Percentiles rank a stretch among this genome's conserved stretches.
Evolutionary conservation across 176 grass and related monocot genomes (phyloP).

Genomic region (Aegilops speltoides): DNA sequence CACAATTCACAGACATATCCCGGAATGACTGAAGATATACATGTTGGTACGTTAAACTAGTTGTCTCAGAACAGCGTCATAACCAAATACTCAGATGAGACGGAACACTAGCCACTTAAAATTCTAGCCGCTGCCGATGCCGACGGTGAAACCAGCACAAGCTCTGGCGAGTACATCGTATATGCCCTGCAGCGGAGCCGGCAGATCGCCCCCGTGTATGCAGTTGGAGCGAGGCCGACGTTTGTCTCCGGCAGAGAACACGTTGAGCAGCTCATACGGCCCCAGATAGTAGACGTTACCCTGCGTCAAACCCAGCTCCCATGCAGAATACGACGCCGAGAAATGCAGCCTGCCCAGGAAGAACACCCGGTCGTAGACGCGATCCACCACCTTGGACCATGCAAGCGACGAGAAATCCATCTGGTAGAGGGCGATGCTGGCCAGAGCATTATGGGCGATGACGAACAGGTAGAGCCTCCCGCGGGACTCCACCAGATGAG

Average conservation of each 20-base stretch:
- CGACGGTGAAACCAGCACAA: not conserved
- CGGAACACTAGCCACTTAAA: too few relatives aligned
- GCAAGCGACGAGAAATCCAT: not conserved
- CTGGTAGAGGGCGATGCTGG: not conserved
- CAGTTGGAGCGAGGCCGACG: not conserved
- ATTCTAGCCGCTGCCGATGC: not conserved
- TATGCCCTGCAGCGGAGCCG: not conserved
- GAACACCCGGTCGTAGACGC: not conserved
- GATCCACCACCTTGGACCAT: not conserved
- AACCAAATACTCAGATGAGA: not conserved
- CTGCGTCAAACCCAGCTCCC: not conserved
- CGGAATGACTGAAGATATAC: not conserved
- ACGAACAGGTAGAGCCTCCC: slow-evolving; percentile 4
- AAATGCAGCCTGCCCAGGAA: not conserved
- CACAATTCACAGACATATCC: not conserved
- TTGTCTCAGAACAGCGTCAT: too few relatives aligned
- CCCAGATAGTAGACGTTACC: not conserved
- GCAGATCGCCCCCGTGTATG: not conserved
- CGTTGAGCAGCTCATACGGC: not conserved
- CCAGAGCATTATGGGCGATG: not conserved
- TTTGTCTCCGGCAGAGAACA: not conserved
- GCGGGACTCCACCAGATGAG: not conserved
- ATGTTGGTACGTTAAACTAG: not conserved
- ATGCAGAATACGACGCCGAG: not conserved
- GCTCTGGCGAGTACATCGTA: not conserved